phyloP scores from a whole-genome alignment of 208 protist species.

The Giardia muris region DNA sequence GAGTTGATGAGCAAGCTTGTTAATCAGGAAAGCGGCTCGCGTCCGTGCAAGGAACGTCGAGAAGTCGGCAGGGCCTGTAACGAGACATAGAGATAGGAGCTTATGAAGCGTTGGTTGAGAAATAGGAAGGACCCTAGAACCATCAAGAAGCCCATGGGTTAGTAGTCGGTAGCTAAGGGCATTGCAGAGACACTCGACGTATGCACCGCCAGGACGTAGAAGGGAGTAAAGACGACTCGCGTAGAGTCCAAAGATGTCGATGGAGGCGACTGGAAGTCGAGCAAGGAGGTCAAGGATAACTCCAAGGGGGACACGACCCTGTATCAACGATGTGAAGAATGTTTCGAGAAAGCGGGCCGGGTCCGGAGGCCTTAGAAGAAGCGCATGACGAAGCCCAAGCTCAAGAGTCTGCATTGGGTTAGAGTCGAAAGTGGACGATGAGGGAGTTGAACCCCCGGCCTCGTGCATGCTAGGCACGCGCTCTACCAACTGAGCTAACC shows the following conservation, averaged over 20 bases:
- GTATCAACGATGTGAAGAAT: not conserved
- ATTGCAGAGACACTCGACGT: not conserved
- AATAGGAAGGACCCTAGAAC: not conserved
- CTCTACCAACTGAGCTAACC: conserved; percentile 12
- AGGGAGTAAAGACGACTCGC: not conserved
- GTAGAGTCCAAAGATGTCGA: not conserved
- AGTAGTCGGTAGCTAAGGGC: not conserved
- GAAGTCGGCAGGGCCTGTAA: not conserved
- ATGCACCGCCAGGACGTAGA: not conserved
- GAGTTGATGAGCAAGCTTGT: not conserved
- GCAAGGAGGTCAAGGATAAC: not conserved
- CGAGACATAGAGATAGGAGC: not conserved
- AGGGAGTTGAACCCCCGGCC: conserved; percentile 2
- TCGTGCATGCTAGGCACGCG: not conserved
- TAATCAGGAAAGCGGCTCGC: not conserved
- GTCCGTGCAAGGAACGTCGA: not conserved
- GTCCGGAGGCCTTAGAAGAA: not conserved
- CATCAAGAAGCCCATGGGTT: not conserved
- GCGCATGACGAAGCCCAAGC: not conserved
- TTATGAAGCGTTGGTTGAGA: not conserved
- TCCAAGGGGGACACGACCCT: not conserved
- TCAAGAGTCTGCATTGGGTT: not conserved
- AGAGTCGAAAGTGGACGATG: not conserved
- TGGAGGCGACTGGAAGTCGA: not conserved
- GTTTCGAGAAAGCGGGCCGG: not conserved